Conservation (phyloP, 306 rosid genomes). For the Gastrolobium villosum region DNA sequence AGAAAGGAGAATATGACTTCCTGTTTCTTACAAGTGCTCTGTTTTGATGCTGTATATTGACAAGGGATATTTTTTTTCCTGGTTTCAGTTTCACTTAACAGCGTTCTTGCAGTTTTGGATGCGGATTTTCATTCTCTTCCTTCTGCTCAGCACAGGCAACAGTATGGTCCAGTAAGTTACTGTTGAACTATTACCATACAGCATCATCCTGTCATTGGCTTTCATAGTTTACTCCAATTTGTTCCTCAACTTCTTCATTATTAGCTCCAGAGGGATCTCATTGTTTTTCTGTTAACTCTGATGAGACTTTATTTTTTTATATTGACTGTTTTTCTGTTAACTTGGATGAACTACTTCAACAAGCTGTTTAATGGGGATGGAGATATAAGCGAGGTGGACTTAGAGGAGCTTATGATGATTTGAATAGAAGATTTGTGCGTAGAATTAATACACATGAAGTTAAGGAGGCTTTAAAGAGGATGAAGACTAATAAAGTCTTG, state of each 20-base stretch:
- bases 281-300: conserved; percentile 39
- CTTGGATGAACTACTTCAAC: too few relatives aligned
- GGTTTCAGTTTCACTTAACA: conserved; percentile 89
- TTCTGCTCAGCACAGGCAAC: conserved; percentile 94
- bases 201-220: conserved; percentile 17
- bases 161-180: conserved; percentile 94
- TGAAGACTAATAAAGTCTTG: too few relatives aligned
- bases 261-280: conserved; percentile 1
- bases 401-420: too few relatives aligned
- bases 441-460: too few relatives aligned
- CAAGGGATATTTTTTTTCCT: conserved; percentile 48
- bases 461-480: too few relatives aligned
- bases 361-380: too few relatives aligned
- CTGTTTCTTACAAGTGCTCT: conserved; percentile 27
- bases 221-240: conserved; percentile 10
- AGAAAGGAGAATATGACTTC: conserved; percentile 30
- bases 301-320: conserved; percentile 36
- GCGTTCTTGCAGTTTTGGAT: conserved; percentile 97
- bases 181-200: conserved; percentile 42
- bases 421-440: too few relatives aligned
- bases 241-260: conserved; percentile 30
- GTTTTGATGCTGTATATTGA: conserved; percentile 38
- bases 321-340: conserved; percentile 22
- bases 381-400: too few relatives aligned
- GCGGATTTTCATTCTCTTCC: conserved; percentile 99